These are phyloP conservation scores for Fusarium burgessii DNA, from an alignment of 2,329 filamentous ascomycete genomes.

Conservation along the genomic window DNA sequence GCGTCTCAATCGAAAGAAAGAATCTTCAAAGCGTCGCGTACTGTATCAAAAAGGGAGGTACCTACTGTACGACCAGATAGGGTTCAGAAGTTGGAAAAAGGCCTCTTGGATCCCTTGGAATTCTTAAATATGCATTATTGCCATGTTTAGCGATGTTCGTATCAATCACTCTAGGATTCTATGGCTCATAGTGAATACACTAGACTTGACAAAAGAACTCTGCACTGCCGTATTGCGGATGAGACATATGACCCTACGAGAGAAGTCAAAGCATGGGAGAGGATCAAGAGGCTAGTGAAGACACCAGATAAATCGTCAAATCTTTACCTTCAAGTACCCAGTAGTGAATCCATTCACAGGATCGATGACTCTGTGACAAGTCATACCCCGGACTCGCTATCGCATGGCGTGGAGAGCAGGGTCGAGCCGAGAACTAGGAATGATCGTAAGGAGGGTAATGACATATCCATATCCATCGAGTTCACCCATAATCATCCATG, in stretches of 20 bases:
- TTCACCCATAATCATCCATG: background rate
- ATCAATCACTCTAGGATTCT: background rate
- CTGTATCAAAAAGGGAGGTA: background rate
- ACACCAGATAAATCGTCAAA: background rate
- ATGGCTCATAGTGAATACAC: background rate
- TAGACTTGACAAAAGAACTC: background rate
- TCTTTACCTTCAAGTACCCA: background rate
- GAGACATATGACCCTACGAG: background rate
- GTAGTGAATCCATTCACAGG: background rate
- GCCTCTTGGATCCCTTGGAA: background rate
- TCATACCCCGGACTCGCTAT: background rate
- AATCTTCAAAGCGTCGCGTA: background rate
- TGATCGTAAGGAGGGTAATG: background rate
- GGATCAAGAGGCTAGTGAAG: background rate
- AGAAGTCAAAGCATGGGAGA: background rate
- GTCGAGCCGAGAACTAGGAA: background rate
- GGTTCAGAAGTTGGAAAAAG: background rate
- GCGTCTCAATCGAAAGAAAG: background rate
- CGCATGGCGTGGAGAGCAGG: background rate
- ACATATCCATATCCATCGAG: background rate
- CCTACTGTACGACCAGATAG: background rate
- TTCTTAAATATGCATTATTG: background rate
- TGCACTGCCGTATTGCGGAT: background rate
- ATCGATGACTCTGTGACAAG: background rate
- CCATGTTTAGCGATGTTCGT: background rate